These are phyloP conservation scores for Pyrrhoderma lamaoense DNA, from an alignment of 1,284 basidiomycete genomes.

Conservation along the genomic window DNA sequence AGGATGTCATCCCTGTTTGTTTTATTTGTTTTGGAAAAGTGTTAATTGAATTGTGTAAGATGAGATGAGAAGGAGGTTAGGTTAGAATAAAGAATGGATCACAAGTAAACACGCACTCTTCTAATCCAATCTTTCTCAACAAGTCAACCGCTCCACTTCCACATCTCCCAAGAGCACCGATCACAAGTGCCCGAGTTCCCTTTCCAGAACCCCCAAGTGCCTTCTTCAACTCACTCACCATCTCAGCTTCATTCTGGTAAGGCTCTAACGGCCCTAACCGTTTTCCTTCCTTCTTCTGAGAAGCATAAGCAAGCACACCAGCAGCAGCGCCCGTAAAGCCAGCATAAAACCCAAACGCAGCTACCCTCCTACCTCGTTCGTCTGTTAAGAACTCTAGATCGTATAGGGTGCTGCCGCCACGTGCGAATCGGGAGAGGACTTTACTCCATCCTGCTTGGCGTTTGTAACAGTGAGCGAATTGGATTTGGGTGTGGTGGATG, in stretches of 20 bases:
- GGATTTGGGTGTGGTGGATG: constrained; percentile 91
- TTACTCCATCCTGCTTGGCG: constrained; percentile 89
- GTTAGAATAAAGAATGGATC: too few species aligned
- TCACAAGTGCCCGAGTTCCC: constrained; percentile 85
- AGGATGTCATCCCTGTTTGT: constrained; percentile 76
- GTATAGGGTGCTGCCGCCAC: constrained; percentile 86
- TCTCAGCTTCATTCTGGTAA: constrained; percentile 75
- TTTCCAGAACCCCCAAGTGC: constrained; percentile 66
- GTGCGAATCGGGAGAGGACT: constrained; percentile 83
- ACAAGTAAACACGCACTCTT: constrained; percentile 52
- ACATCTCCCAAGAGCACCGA: constrained; percentile 94
- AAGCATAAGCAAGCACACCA: constrained; percentile 79
- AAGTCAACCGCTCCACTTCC: constrained; percentile 95
- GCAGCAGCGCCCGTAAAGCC: constrained; percentile 97
- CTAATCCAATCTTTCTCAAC: constrained; percentile 88
- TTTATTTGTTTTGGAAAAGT: too few species aligned
- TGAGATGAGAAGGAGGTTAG: too few species aligned
- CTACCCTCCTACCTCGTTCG: constrained; percentile 79
- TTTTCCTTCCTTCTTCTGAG: constrained; percentile 48
- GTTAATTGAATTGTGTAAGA: constrained; percentile 6
- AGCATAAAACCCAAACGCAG: constrained; percentile 99
- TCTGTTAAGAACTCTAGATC: constrained; percentile 97
- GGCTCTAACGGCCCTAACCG: constrained; percentile 67
- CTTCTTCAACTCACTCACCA: constrained; percentile 68
- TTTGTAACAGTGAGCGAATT: constrained; percentile 99